Conservation (phyloP, 78 protist species). For the Dictyostelium citrinum region DNA sequence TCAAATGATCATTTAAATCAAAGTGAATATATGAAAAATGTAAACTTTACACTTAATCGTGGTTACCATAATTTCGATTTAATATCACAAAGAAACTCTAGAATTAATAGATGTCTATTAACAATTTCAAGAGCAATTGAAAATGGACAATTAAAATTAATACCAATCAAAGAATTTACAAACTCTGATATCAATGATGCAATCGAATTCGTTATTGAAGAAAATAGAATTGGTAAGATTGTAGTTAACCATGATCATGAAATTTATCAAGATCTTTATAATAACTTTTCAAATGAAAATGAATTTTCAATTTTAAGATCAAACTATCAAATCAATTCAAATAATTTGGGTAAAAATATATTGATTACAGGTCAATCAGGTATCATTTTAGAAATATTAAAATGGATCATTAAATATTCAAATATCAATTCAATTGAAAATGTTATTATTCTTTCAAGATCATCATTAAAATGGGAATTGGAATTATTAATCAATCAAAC, state of each 20-base stretch:
- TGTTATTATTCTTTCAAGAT: slow-evolving; percentile 17
- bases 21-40: not conserved
- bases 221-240: not conserved
- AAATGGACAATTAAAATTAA: not conserved
- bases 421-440: not conserved
- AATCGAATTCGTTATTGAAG: not conserved
- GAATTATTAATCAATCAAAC: slow-evolving; percentile 10
- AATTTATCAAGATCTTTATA: not conserved
- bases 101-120: not conserved
- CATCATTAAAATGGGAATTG: slow-evolving; percentile 48
- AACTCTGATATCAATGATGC: not conserved
- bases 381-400: slow-evolving; percentile 13
- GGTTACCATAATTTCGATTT: not conserved
- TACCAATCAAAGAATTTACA: not conserved
- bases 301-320: not conserved
- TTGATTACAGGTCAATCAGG: slow-evolving; percentile 65
- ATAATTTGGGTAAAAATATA: not conserved
- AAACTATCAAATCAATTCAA: not conserved
- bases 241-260: not conserved
- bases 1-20: not conserved
- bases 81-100: not conserved
- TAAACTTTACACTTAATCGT: not conserved
- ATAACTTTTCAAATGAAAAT: not conserved
- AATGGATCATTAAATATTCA: slow-evolving; percentile 33
- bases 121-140: not conserved